Percentiles rank a stretch among this genome's conserved stretches.
phyloP scores from a whole-genome alignment of 441 rosid genomes.

The Pelargonium myrrhifolium region DNA sequence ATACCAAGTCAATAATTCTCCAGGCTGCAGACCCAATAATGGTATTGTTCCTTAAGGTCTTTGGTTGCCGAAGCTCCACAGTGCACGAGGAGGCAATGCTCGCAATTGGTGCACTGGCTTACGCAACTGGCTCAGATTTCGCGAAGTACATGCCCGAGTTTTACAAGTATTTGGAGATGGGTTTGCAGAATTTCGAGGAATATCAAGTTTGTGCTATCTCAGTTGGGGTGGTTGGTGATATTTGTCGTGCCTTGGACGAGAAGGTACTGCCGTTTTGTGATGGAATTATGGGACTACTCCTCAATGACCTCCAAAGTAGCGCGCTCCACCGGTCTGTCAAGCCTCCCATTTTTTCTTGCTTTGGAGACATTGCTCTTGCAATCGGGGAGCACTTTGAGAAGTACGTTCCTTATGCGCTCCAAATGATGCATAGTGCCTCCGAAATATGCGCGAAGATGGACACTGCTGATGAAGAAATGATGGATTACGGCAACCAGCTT shows the following conservation, averaged over 20 bases:
- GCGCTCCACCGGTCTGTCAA: slow-evolving; percentile 49
- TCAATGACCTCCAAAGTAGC: slow-evolving; percentile 44
- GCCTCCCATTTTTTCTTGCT: slow-evolving; percentile 55
- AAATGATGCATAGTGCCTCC: slow-evolving; percentile 67
- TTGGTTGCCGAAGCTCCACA: slow-evolving; percentile 19
- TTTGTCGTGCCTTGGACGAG: slow-evolving; percentile 48
- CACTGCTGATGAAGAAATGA: slow-evolving; percentile 58
- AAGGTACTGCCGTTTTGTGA: slow-evolving; percentile 45
- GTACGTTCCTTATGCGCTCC: slow-evolving; percentile 51
- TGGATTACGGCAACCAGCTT: slow-evolving; percentile 82
- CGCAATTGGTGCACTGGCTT: slow-evolving; percentile 24
- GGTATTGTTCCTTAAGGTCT: slow-evolving; percentile 20
- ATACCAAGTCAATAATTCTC: slow-evolving; percentile 15
- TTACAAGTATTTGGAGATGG: slow-evolving; percentile 46
- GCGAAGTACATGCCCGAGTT: slow-evolving; percentile 20
- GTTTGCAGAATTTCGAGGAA: slow-evolving; percentile 56
- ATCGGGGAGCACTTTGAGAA: slow-evolving; percentile 49
- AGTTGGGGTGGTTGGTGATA: slow-evolving; percentile 54
- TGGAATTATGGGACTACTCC: slow-evolving; percentile 53
- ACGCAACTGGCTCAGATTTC: slow-evolving; percentile 19
- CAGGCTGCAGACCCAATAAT: slow-evolving; percentile 24
- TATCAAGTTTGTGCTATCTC: slow-evolving; percentile 55
- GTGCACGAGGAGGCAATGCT: slow-evolving; percentile 29
- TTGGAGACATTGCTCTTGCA: slow-evolving; percentile 54
- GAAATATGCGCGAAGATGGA: slow-evolving; percentile 67